Base-by-base conservation (phyloP, 2,329 filamentous ascomycete genomes). In the Macroventuria anomochaeta region DNA sequence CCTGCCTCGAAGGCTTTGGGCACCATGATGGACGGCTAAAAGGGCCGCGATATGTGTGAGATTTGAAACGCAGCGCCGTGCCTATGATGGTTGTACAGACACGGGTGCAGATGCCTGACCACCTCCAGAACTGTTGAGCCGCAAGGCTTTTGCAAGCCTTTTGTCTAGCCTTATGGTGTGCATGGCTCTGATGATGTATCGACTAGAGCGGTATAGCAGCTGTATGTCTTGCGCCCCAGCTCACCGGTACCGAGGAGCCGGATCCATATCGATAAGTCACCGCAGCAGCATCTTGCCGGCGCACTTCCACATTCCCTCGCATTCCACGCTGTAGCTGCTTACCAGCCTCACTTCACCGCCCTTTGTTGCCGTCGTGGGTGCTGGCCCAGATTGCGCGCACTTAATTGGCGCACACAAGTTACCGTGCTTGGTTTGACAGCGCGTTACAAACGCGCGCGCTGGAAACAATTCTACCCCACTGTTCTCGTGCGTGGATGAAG, bases 1-100 rank as follows among this genome's bases (percentile, higher is more conserved):
- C 78, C 77, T 23, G 78, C 75, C 68, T 78, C 72, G 43, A 79
- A 78, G 13, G 77, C 71, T 65, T 77, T 77, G 55, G 78, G 69
- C 48, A 74, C 71, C 72, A 69, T 75, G 71, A 64, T 71, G 69
- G 68, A 26, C 50, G 23, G 54, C 28, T 39, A 34, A 18, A 10
- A 21, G 10, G 6, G n/a, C 20, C 20, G 31, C 20, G 31, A n/a
- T 7, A 29, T 38, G 6, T 13, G 23, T 5, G 28, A 12, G 18
- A 29, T 32, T 40, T 18, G 33, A 31, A 39, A 26, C 31, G 17
- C 28, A 18, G 34, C 4, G n/a, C 37, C 26, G 37, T 12, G 8
- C 13, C 29, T 4, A 31, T 12, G 10, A n/a, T n/a, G n/a, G n/a
- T n/a, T n/a, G n/a, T n/a, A n/a, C n/a, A n/a, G n/a, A n/a, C n/a